phyloP scores from a whole-genome alignment of 164 flowering plant genomes.

The Sedum album region DNA sequence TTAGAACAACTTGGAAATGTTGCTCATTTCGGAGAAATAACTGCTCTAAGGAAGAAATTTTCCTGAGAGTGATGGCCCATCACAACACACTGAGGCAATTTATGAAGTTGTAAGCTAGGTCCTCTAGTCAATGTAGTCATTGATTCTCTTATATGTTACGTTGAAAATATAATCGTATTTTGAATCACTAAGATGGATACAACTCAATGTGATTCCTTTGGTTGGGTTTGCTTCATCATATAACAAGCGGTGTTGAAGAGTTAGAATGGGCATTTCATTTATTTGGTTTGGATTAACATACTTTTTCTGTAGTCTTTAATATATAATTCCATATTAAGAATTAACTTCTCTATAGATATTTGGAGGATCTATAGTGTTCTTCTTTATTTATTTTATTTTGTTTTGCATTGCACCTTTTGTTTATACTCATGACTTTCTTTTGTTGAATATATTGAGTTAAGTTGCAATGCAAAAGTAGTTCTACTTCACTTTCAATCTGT shows the following conservation, averaged over 20 bases:
- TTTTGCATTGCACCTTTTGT: neutral
- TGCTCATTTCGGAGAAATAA: neutral
- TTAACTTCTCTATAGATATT: neutral
- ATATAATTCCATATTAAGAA: no score
- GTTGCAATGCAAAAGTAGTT: neutral
- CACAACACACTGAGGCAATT: neutral
- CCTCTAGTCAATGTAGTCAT: neutral
- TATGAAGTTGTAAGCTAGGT: neutral
- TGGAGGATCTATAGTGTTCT: neutral
- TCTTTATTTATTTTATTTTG: neutral
- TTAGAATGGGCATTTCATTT: no score
- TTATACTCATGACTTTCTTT: no score
- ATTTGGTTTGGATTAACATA: no score
- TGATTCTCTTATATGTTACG: neutral
- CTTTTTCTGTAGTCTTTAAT: no score
- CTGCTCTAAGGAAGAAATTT: neutral
- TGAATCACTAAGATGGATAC: neutral
- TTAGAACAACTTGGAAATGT: neutral
- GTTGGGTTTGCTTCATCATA: neutral
- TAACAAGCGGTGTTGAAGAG: no score
- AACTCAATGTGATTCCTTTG: neutral
- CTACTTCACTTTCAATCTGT: neutral
- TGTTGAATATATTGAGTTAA: neutral
- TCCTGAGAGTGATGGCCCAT: neutral
- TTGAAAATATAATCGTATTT: neutral